Base-by-base conservation (phyloP, 805 yeast genomes). In the Candida argentea region DNA sequence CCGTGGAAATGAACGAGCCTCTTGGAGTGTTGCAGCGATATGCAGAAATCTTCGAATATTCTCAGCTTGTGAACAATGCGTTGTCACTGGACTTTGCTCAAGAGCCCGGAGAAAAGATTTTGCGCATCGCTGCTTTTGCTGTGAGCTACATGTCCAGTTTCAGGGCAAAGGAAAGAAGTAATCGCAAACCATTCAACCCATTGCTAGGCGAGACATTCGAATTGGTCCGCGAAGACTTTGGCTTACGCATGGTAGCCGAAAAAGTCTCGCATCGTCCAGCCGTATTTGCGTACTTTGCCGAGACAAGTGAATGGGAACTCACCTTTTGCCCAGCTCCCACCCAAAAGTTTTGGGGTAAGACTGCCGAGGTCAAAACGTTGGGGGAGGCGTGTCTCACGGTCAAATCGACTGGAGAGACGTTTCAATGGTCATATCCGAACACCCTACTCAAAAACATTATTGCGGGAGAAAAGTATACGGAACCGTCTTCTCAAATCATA, bases 341-440 rank as follows among this genome's bases (percentile, higher is more conserved):
- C 14, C 95, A 87, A 43, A 85, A 86, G 50, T 83, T 84, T 44
- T 89, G 96, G 94, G 96, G 97, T 27, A 91, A 89, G 55, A 76
- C 87, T 16, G 75, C 83, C 5, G 97, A 91, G 49, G 58, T 91
- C 32, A 69, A 70, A 26, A 83, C 84, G 38, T 73, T 68, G 24
- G 98, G 98, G 21, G 61, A 61, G 9, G 59, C 80, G 4, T 67
- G 65, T 25, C 58, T 91, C 21, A 61, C 63, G 2, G 59, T 77
- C 25, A 69, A 70, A 33, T 43, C 59, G 2, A 65, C 77, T 1
- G 86, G 84, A 1, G 94, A 83, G 42, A 60, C 59, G n/a, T 82
- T 76, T 44, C 72, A 74, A 36, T 91, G 94, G 89, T 49, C 62
- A 13, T 87, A 77, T 38, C 96, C 98, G 5, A 74, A 81, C 1